Evolutionary conservation across 192 early-diverging fungal species (phyloP).

Genomic region (Coemansia sp.): DNA sequence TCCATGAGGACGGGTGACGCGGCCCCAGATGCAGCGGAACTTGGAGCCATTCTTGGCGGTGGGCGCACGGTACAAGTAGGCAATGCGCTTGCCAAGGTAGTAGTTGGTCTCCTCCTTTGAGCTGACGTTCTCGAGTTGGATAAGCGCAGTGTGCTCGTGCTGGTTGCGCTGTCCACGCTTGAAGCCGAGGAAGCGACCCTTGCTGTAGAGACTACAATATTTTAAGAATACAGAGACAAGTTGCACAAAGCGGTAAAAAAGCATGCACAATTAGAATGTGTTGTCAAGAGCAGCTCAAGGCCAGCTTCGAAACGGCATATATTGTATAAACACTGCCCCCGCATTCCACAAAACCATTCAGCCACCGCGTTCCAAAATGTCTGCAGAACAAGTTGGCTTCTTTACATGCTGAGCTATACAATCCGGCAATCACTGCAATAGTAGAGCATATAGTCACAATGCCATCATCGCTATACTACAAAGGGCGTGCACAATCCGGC

Average conservation of each 20-base stretch:
- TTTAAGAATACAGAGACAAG: constrained; percentile 3
- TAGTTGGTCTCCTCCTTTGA: constrained; percentile 89
- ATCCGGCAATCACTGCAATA: too few relatives aligned
- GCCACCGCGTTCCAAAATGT: background rate
- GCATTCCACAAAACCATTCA: background rate
- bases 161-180: constrained; percentile 91
- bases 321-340: background rate
- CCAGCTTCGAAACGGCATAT: too few relatives aligned
- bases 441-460: too few relatives aligned
- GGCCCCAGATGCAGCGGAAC: constrained; percentile 98
- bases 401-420: background rate
- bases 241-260: background rate
- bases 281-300: background rate
- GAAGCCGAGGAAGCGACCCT: constrained; percentile 95
- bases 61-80: constrained; percentile 96
- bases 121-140: constrained; percentile 92
- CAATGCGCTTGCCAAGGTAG: constrained; percentile 99
- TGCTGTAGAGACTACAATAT: constrained; percentile 89
- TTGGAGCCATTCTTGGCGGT: constrained; percentile 85
- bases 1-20: constrained; percentile 93
- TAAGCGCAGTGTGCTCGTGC: constrained; percentile 85
- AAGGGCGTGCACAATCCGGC: too few relatives aligned
- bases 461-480: too few relatives aligned
- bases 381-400: background rate
- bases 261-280: background rate